Evolutionary conservation across 805 yeast genomes (phyloP), one percentile per base, ranked within the genome.

Genomic region (Candida pini): DNA sequence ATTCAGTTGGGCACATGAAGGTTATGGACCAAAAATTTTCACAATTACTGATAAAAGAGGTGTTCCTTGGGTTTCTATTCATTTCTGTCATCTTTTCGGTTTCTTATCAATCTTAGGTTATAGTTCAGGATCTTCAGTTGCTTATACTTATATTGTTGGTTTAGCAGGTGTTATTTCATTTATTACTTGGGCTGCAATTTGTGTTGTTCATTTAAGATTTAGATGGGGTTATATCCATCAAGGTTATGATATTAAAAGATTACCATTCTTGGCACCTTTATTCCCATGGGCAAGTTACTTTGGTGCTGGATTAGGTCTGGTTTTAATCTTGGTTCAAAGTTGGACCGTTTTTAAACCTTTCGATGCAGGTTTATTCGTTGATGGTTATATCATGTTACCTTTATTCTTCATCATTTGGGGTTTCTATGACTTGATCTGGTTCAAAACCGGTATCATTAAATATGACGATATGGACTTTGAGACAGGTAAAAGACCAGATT

Each of bases 141-240:
- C 84, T 3, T 79, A 76, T 56, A 49, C 46, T 23, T 79, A 78
- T 50, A 76, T 78, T 43, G 77, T 77, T 31, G 76, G 75, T 47
- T 58, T 79, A 29, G 68, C 81, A 3, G 85, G 86, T 40, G 81
- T 80, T 16, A 74, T 81, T 3, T 76, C 78, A 4, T 80, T 79
- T 38, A 66, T 80, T 33, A 85, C 78, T 3, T 79, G 86, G 87
- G 81, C 79, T 7, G 60, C 68, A 10, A 72, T 78, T 17, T 68
- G 76, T 16, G 61, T 68, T 34, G 67, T 72, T 24, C 85, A 80
- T 42, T 37, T 78, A 12, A 60, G 83, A 28, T 77, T 79, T 51
- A 68, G 86, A 47, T 42, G 44, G 9, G 74, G 71, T 3, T 67
- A 71, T 69, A 35, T 47, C 1, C 40, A 34, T 6, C 69, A 66